A percentile compares a stretch with the other conserved stretches of the same genome.
phyloP scores from a whole-genome alignment of 2,329 filamentous ascomycete genomes.

The Ceratocystis destructans region DNA sequence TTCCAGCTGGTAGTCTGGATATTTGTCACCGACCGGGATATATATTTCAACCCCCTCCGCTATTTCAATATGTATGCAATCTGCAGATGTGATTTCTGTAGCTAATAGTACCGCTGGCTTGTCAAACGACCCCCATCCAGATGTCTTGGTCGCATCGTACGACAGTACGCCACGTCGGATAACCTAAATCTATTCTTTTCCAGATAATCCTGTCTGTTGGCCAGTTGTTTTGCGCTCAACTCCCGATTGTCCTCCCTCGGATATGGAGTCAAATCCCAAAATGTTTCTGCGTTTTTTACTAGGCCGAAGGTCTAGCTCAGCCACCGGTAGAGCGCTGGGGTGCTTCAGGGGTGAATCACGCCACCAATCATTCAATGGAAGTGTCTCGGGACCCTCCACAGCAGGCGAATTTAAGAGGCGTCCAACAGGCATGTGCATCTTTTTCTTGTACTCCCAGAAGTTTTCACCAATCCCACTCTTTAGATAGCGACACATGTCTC shows the following conservation, averaged over 20 bases:
- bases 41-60: too few relatives aligned
- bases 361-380: neutral
- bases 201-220: neutral
- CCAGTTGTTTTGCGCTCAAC: neutral
- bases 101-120: too few relatives aligned
- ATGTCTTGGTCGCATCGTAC: too few relatives aligned
- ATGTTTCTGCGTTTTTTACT: neutral
- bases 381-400: neutral
- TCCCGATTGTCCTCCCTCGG: neutral
- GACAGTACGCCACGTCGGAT: too few relatives aligned
- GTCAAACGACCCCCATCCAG: too few relatives aligned
- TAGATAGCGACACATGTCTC: neutral
- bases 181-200: neutral
- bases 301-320: neutral
- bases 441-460: constrained; percentile 10
- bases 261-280: too few relatives aligned
- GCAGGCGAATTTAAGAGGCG: neutral
- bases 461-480: neutral
- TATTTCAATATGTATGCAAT: too few relatives aligned
- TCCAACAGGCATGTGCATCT: neutral
- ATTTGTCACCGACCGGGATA: too few relatives aligned
- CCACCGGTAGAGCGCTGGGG: neutral
- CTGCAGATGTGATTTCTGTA: too few relatives aligned
- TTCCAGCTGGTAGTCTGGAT: neutral
- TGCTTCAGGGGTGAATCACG: neutral